Evolutionary conservation across 1,284 basidiomycete genomes (phyloP).

Genomic region (Jaminaea rosea): DNA sequence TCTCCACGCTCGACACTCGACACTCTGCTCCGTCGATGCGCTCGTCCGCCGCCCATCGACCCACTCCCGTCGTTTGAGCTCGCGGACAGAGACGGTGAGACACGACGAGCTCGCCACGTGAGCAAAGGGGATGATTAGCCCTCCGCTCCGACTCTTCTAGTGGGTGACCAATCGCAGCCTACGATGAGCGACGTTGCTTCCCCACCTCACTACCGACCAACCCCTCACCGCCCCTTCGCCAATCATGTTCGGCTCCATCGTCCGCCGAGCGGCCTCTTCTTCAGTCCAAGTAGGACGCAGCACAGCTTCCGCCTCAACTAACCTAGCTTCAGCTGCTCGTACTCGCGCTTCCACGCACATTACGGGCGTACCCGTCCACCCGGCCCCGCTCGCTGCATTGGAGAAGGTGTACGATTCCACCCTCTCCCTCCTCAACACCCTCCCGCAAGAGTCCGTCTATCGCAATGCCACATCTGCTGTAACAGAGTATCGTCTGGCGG

Average conservation of each 20-base stretch:
- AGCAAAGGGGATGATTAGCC: no score
- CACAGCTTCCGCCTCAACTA: conserved; percentile 4
- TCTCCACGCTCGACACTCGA: no score
- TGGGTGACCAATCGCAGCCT: no score
- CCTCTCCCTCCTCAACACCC: conserved; percentile 58
- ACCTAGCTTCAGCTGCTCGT: conserved; percentile 13
- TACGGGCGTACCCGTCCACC: conserved; percentile 57
- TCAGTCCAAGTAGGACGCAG: conserved; percentile 8
- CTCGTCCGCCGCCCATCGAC: no score
- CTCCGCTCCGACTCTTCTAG: no score
- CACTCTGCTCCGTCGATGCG: no score
- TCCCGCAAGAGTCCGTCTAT: conserved; percentile 77
- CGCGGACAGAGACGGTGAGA: no score
- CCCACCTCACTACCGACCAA: no score
- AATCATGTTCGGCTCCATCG: conserved; percentile 13
- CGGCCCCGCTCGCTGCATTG: conserved; percentile 69
- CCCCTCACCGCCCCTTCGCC: background rate
- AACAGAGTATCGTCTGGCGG: conserved; percentile 68
- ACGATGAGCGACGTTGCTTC: no score
- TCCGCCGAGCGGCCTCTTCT: conserved; percentile 13
- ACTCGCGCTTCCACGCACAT: conserved; percentile 61
- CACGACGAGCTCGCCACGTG: no score
- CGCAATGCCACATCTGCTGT: conserved; percentile 80
- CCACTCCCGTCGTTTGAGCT: no score
- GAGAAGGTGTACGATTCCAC: conserved; percentile 69